These are phyloP conservation scores for Ustulina deusta DNA, from an alignment of 2,329 filamentous ascomycete species.

Conservation along the genomic window DNA sequence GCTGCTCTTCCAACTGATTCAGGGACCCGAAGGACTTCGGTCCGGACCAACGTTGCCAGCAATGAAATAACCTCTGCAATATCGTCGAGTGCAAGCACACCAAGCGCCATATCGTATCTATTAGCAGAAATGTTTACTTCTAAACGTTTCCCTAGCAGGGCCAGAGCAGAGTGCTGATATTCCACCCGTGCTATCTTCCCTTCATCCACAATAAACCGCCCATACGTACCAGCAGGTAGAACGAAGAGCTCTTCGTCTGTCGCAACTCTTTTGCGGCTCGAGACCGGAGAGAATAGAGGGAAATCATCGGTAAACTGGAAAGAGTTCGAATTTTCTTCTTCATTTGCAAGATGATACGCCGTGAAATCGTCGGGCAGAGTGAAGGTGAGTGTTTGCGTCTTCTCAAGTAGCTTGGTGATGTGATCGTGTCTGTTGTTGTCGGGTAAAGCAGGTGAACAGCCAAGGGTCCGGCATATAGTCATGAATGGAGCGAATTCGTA, in stretches of 20 bases:
- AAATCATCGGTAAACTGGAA: constrained; percentile 76
- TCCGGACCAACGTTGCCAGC: constrained; percentile 76
- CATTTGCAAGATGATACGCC: constrained; percentile 80
- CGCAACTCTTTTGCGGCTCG: constrained; percentile 59
- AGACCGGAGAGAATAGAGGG: constrained; percentile 68
- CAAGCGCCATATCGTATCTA: constrained; percentile 64
- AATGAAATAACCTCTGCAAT: constrained; percentile 80
- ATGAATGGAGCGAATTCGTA: constrained; percentile 87
- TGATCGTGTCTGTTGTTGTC: constrained; percentile 55
- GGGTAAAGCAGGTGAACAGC: constrained; percentile 58
- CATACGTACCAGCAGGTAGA: constrained; percentile 74
- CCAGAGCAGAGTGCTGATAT: constrained; percentile 81
- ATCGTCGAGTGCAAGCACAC: constrained; percentile 68
- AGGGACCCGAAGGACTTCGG: constrained; percentile 57
- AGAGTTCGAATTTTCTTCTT: constrained; percentile 86
- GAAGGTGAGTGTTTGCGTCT: constrained; percentile 81
- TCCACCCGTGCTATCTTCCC: constrained; percentile 81
- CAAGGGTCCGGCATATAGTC: constrained; percentile 75
- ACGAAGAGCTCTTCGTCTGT: constrained; percentile 66
- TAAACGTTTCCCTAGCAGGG: constrained; percentile 81
- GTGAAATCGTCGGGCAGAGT: constrained; percentile 77
- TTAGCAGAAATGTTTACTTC: constrained; percentile 74
- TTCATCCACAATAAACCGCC: constrained; percentile 81
- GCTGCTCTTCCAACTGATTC: constrained; percentile 37
- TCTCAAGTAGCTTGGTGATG: constrained; percentile 74